Percentiles rank a stretch among this genome's conserved stretches.
These are phyloP conservation scores for Nitzschia palea DNA, from an alignment of 108 stramenopile species.

Conservation along the genomic window DNA sequence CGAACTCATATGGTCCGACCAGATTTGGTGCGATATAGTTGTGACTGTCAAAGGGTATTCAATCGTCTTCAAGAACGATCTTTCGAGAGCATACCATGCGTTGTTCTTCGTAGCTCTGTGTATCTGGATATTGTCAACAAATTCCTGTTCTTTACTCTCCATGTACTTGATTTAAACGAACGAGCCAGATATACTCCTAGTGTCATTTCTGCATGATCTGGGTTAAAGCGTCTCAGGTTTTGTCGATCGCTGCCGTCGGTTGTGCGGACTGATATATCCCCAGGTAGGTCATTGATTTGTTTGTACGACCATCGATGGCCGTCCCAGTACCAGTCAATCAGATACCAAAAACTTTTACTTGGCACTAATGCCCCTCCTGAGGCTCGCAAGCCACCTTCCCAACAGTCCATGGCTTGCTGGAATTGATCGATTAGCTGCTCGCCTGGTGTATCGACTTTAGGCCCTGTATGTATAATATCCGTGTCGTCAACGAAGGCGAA, in stretches of 20 bases:
- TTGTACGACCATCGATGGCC: too few relatives aligned
- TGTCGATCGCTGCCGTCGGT: background rate
- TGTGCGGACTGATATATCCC: background rate
- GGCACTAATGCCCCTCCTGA: slow-evolving; percentile 6
- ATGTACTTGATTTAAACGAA: background rate
- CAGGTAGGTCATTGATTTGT: background rate
- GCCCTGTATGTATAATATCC: too few relatives aligned
- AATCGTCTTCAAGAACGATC: too few relatives aligned
- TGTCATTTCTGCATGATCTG: too few relatives aligned
- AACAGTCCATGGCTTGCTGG: background rate
- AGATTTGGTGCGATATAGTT: background rate
- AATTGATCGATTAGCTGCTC: background rate
- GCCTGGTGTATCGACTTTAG: background rate
- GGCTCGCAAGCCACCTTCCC: background rate
- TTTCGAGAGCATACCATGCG: background rate
- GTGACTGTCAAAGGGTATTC: background rate
- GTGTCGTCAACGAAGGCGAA: slow-evolving; percentile 9
- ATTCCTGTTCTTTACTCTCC: background rate
- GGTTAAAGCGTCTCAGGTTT: background rate
- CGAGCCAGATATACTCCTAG: too few relatives aligned
- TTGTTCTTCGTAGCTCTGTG: background rate
- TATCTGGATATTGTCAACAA: background rate
- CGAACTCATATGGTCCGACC: background rate
- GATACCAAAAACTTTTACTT: slow-evolving; percentile 15
- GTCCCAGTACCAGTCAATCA: slow-evolving; percentile 2